Evolutionary conservation across 345 rosid species (phyloP), one percentile per base, ranked within the genome.

Genomic region (Adansonia digitata): DNA sequence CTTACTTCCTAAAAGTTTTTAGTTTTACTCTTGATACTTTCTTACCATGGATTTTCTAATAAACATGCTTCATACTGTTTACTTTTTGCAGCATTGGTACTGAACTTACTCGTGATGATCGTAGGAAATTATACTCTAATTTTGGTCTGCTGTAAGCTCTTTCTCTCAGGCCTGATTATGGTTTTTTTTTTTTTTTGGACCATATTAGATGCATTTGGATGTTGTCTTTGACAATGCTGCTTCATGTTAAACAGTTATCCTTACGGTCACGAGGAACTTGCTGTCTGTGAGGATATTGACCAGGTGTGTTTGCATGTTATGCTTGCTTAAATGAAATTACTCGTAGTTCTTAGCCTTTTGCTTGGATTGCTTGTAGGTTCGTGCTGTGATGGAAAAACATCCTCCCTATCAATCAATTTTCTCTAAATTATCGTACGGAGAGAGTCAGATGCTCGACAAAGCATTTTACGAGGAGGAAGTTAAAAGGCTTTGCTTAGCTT

Each of bases 401-500:
- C 99, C 99, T 42, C 97, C 99, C 0, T 95, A 93, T 67, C 98
- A 95, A 77, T 85, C 97, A 0, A 90, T 93, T 46, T 95, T 95
- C 78, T 84, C 97, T 4, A 95, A 86, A 82, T 73, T 95, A 77
- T 89, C 98, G 0, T 95, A 93, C 64, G 98, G 99, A 63, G 99
- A 91, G 86, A 95, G 98, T 76, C 99, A 93, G 85, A 85, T 93
- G 88, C 99, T 95, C 2, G 98, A 95, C 84, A 93, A 93, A 77
- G 99, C 98, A 78, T 95, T 95, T 77, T 95, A 93, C 24, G 99
- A 93, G 81, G 99, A 95, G 85, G 98, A 95, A 84, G 98, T 95
- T 70, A 90, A 93, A 85, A 91, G 99, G 89, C 97, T 93, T 55
- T 95, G 98, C 90, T 83, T 93, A 78, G 86, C 98, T 72, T 95